These are phyloP conservation scores for Cladobotryum protrusum DNA, from an alignment of 2,329 filamentous ascomycete genomes.

Conservation along the genomic window DNA sequence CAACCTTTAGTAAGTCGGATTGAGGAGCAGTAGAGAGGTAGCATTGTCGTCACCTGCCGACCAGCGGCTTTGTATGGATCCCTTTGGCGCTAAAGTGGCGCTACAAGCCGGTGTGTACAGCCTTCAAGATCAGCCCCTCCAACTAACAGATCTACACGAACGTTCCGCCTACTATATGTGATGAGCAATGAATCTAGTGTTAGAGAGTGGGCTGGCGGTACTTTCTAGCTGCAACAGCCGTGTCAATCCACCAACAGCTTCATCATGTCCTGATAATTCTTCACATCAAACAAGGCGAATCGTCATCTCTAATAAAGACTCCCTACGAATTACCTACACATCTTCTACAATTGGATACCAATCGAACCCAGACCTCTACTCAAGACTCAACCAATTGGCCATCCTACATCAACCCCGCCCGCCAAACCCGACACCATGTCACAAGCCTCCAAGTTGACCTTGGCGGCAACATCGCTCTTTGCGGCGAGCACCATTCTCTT, in stretches of 20 bases:
- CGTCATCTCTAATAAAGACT: not conserved
- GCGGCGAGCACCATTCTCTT: conserved; percentile 71
- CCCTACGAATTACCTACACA: not conserved
- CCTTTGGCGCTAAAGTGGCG: not conserved
- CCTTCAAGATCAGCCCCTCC: not conserved
- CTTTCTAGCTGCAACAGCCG: not conserved
- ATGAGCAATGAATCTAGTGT: no score
- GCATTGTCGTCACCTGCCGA: conserved; percentile 11
- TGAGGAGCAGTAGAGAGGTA: not conserved
- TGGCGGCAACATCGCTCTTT: conserved; percentile 69
- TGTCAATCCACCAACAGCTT: not conserved
- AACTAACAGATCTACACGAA: not conserved
- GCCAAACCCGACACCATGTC: conserved; percentile 57
- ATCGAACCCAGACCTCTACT: no score
- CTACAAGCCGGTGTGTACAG: not conserved
- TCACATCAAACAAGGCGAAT: no score
- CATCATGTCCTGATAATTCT: not conserved
- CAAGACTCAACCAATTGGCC: no score
- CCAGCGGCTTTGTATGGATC: not conserved
- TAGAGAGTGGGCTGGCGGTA: not conserved
- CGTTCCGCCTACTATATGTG: no score
- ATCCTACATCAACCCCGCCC: no score
- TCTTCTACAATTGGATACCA: no score
- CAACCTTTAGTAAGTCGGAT: not conserved
- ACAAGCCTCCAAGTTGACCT: conserved; percentile 77